A percentile compares a stretch with the other conserved stretches of the same genome.
Evolutionary conservation across 345 rosid species (phyloP).

Genomic region (Populus euphratica): DNA sequence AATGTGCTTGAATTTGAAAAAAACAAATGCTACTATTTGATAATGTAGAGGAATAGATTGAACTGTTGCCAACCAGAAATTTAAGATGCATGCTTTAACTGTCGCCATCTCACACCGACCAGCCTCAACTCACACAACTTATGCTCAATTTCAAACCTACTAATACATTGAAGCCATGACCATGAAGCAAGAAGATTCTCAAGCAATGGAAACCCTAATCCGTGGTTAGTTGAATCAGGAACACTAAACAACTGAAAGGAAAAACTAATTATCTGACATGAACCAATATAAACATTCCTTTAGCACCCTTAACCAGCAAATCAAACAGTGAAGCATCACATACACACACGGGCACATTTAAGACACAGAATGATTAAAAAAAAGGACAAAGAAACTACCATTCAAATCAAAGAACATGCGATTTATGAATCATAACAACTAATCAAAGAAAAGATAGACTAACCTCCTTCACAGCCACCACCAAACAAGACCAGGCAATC

Average conservation of each 20-base stretch:
- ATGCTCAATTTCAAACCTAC: neutral
- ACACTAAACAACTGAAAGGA: neutral
- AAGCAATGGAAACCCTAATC: neutral
- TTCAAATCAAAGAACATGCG: neutral
- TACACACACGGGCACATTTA: neutral
- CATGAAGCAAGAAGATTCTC: neutral
- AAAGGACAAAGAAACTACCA: neutral
- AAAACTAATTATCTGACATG: neutral
- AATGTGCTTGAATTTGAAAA: neutral
- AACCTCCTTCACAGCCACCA: conserved; percentile 97
- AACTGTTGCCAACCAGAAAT: neutral
- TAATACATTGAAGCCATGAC: neutral
- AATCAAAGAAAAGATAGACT: conserved; percentile 11
- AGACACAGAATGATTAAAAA: neutral
- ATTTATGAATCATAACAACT: neutral
- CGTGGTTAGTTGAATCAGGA: neutral
- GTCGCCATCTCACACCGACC: too few relatives aligned
- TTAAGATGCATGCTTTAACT: neutral
- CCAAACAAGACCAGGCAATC: conserved; percentile 85
- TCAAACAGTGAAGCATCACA: neutral
- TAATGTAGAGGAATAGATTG: too few relatives aligned
- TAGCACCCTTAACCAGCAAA: neutral
- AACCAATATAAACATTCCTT: neutral
- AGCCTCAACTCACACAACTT: neutral
- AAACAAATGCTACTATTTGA: too few relatives aligned